Evolutionary conservation across 805 yeast species (phyloP).

Genomic region (Nematodospora valgi): DNA sequence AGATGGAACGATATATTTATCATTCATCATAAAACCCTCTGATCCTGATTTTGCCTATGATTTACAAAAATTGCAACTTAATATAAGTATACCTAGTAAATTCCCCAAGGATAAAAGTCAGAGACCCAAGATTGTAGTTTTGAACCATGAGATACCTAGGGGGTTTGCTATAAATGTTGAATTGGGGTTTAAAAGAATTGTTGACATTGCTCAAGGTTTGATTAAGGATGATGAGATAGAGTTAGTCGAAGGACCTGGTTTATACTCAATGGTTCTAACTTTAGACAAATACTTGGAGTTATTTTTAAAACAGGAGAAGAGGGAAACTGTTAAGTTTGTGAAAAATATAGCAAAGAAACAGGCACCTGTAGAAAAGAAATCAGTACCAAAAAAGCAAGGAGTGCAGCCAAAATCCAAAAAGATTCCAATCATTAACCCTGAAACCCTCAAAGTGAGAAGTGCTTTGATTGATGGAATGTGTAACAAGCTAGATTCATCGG

Average conservation of each 20-base stretch:
- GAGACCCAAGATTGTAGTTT: constrained; percentile 50
- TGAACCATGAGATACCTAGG: constrained; percentile 65
- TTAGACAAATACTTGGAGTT: constrained; percentile 57
- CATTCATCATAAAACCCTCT: constrained; percentile 49
- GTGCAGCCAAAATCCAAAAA: background rate
- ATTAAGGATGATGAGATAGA: constrained; percentile 22
- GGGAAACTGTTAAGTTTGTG: constrained; percentile 60
- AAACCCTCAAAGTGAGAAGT: constrained; percentile 12
- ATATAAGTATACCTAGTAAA: constrained; percentile 50
- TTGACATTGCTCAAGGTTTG: constrained; percentile 16
- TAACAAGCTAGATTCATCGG: constrained; percentile 21
- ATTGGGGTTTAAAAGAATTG: constrained; percentile 53
- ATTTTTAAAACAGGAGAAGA: constrained; percentile 56
- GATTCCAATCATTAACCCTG: no score
- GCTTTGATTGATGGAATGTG: constrained; percentile 22
- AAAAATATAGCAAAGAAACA: constrained; percentile 16
- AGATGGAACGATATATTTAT: constrained; percentile 29
- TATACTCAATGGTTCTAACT: constrained; percentile 51
- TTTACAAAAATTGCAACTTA: constrained; percentile 48
- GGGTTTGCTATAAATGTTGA: constrained; percentile 70
- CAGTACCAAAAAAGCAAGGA: constrained; percentile 6
- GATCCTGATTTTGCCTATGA: constrained; percentile 77
- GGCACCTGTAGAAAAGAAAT: constrained; percentile 1
- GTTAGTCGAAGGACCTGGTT: constrained; percentile 46
- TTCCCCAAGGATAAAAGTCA: constrained; percentile 44